Evolutionary conservation across 73 alveolate species (phyloP), one percentile per base, ranked within the genome.

Genomic region (Durusdinium trenchii): DNA sequence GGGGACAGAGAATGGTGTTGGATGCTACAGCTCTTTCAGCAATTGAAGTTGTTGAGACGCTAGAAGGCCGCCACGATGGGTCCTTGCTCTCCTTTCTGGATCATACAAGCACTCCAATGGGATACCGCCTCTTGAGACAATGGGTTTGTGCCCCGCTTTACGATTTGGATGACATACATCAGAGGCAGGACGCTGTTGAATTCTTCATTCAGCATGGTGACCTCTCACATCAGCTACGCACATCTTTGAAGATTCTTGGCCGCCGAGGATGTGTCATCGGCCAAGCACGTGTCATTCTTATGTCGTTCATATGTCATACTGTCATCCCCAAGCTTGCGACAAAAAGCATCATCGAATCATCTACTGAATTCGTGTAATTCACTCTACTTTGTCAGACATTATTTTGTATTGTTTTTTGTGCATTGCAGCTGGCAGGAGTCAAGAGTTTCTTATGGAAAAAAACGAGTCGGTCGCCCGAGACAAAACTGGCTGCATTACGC

Each of bases 81-180:
- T 93, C 99, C 60, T 98, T 99, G 71, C 95, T 99, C 47, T 87
- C 84, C 51, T 96, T 91, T 85, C 95, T 99, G 46, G 99, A 99
- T 83, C 99, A 99, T 75, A 92, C 99, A 30, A 85, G 92, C 60
- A 99, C 99, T 43, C 99, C 95, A 30, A 99, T 99, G 90, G 99
- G 99, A 42, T 95, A 79, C 48, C 94, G 99, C 71, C 93, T 89
- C 51, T 82, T 99, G 94, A 95, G 99, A 51, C 99, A 99, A 67
- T 99, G 99, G 99, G 95, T 99, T 75, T 99, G 99, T 57, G 99
- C 99, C 47, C 99, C 99, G 64, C 94, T 99, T 52, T 94, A 96
- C 81, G 99, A 99, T 71, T 45, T 96, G 69, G 82, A 95, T 28
- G 99, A 86, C 82, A 99, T 99, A 45, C 94, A 94, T 40, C 99